These are phyloP conservation scores for Pseudozyma sp. DNA, from an alignment of 1,284 basidiomycete species.

Conservation along the genomic window DNA sequence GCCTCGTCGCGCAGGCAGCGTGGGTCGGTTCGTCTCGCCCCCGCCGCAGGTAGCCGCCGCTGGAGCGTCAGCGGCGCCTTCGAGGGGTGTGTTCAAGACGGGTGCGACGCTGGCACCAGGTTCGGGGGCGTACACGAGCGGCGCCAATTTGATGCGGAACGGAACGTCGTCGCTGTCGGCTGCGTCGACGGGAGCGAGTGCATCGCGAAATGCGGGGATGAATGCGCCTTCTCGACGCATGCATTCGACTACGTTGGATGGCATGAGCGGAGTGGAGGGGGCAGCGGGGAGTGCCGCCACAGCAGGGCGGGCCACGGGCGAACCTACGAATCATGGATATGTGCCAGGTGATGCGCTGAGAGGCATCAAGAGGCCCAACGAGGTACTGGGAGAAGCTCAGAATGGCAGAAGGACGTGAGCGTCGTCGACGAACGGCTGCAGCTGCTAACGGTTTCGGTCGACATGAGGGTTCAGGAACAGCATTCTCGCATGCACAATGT, in stretches of 20 bases:
- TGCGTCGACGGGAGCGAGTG: constrained; percentile 8
- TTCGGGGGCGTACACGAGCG: constrained; percentile 2
- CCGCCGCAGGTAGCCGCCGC: constrained; percentile 13
- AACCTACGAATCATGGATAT: constrained; percentile 19
- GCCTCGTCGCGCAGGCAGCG: constrained; percentile 42
- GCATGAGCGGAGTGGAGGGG: constrained; percentile 8
- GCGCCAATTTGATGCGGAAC: constrained; percentile 22
- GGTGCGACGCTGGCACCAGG: constrained; percentile 1
- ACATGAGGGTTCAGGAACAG: neutral
- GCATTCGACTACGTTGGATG: constrained; percentile 12
- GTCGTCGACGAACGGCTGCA: neutral
- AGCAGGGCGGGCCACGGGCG: constrained; percentile 14
- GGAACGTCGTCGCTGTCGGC: constrained; percentile 28
- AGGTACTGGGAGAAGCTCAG: neutral
- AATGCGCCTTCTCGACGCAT: constrained; percentile 10
- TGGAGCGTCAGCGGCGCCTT: neutral
- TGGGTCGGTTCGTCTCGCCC: constrained; percentile 45
- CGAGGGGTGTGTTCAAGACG: neutral
- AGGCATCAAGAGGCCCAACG: constrained; percentile 28
- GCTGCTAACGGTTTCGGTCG: neutral
- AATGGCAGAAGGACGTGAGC: neutral
- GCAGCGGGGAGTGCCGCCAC: neutral
- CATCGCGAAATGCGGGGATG: neutral
- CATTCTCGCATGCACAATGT: no score
- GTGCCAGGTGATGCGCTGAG: constrained; percentile 1